These are phyloP conservation scores for Penicillium sclerotigenum DNA, from an alignment of 2,329 filamentous ascomycete species.

Conservation along the genomic window DNA sequence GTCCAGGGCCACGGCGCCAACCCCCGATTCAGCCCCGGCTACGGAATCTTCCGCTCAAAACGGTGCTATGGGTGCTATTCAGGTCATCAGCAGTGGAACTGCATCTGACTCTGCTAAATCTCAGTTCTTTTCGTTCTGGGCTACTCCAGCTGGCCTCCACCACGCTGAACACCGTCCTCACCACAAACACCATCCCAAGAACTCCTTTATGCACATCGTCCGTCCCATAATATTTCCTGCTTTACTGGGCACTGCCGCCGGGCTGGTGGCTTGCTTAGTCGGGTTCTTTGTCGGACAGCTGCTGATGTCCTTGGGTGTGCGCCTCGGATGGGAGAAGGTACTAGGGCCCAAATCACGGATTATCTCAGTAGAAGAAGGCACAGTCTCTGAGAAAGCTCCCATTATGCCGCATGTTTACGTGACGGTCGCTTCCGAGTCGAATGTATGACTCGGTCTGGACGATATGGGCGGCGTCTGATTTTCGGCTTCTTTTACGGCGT, in stretches of 20 bases:
- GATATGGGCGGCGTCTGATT: background rate
- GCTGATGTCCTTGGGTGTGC: slow-evolving; percentile 13
- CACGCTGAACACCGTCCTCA: slow-evolving; percentile 19
- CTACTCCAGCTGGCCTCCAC: slow-evolving; percentile 15
- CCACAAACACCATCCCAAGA: slow-evolving; percentile 10
- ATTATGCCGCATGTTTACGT: slow-evolving; percentile 12
- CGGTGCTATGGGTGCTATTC: no score
- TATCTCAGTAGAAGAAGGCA: slow-evolving; percentile 10
- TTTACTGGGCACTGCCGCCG: slow-evolving; percentile 37
- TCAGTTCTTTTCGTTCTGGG: slow-evolving; percentile 18
- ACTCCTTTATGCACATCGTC: slow-evolving; percentile 28
- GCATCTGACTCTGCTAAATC: slow-evolving; percentile 6
- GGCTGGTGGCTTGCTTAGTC: slow-evolving; percentile 36
- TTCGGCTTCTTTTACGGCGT: background rate
- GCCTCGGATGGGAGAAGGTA: slow-evolving; percentile 4
- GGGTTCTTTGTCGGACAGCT: slow-evolving; percentile 38
- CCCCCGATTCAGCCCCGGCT: no score
- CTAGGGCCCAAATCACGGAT: background rate
- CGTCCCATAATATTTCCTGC: slow-evolving; percentile 41
- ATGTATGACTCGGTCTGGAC: background rate
- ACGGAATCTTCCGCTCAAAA: background rate
- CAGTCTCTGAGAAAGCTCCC: slow-evolving; percentile 16
- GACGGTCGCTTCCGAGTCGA: background rate
- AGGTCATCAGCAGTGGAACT: background rate
- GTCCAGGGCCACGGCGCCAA: background rate